Conservation (phyloP, 352 stramenopile genomes). For the Globisporangium cylindrosporum region DNA sequence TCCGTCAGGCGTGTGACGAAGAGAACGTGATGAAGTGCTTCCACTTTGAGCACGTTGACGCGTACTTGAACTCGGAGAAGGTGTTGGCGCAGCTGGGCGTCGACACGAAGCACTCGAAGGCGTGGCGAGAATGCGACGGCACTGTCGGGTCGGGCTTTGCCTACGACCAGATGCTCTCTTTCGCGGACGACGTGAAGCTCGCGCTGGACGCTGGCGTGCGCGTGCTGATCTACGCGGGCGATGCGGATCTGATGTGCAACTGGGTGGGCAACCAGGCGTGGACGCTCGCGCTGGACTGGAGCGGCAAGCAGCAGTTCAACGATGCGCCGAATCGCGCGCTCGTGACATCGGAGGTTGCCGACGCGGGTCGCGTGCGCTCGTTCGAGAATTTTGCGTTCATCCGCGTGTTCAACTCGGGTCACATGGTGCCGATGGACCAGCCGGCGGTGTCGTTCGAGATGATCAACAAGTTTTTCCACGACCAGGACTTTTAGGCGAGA, state of each 20-base stretch:
- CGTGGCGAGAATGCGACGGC: constrained; percentile 93
- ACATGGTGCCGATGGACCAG: constrained; percentile 95
- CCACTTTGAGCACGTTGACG: constrained; percentile 61
- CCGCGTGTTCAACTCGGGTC: constrained; percentile 91
- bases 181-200: constrained; percentile 79
- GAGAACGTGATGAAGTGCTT: constrained; percentile 66
- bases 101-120: constrained; percentile 41
- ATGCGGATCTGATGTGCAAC: constrained; percentile 98
- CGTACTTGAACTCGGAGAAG: constrained; percentile 65
- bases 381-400: constrained; percentile 90
- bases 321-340: constrained; percentile 32
- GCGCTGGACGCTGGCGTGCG: constrained; percentile 70
- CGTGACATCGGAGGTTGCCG: constrained; percentile 17
- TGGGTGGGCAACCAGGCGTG: constrained; percentile 93
- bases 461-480: constrained; percentile 89
- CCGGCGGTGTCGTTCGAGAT: constrained; percentile 88
- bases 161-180: constrained; percentile 95
- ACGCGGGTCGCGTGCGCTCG: constrained; percentile 44
- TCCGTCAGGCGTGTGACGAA: constrained; percentile 49
- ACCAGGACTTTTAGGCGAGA: constrained; percentile 31
- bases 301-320: constrained; percentile 85
- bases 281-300: constrained; percentile 92
- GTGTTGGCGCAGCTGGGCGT: constrained; percentile 36
- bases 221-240: constrained; percentile 95
- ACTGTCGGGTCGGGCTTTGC: constrained; percentile 89